Evolutionary conservation across 805 yeast genomes (phyloP).

Genomic region (Hanseniaspora meyeri): DNA sequence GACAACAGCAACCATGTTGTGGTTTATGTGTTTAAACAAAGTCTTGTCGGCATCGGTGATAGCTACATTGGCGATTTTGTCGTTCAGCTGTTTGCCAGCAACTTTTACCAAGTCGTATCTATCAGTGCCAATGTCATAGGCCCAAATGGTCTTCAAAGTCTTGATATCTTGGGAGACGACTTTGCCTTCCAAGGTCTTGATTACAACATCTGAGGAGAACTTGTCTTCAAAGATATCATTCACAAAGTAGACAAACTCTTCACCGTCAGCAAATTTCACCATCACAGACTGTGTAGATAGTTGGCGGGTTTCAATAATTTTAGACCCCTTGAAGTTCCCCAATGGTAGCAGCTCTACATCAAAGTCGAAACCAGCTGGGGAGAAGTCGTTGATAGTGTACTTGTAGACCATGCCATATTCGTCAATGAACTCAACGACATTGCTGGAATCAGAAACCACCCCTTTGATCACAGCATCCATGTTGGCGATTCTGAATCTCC

Average conservation of each 20-base stretch:
- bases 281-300: conserved; percentile 15
- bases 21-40: conserved; percentile 71
- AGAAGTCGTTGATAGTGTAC: conserved; percentile 14
- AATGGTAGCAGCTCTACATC: neutral
- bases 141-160: conserved; percentile 31
- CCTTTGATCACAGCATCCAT: conserved; percentile 15
- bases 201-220: conserved; percentile 17
- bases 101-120: conserved; percentile 32
- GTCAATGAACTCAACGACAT: conserved; percentile 20
- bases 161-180: conserved; percentile 20
- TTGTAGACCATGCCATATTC: conserved; percentile 24
- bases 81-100: conserved; percentile 31
- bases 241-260: conserved; percentile 13
- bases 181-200: conserved; percentile 19
- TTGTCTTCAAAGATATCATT: neutral
- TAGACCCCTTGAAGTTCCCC: neutral
- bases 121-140: conserved; percentile 21
- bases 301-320: neutral
- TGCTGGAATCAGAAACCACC: conserved; percentile 19
- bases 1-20: conserved; percentile 47
- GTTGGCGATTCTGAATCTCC: conserved; percentile 29
- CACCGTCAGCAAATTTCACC: conserved; percentile 16
- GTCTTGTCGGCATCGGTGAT: conserved; percentile 54
- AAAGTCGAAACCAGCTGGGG: neutral
- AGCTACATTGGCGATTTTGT: conserved; percentile 48